phyloP scores from a whole-genome alignment of 257 asterid genomes.

The Nicotiana paniculata region DNA sequence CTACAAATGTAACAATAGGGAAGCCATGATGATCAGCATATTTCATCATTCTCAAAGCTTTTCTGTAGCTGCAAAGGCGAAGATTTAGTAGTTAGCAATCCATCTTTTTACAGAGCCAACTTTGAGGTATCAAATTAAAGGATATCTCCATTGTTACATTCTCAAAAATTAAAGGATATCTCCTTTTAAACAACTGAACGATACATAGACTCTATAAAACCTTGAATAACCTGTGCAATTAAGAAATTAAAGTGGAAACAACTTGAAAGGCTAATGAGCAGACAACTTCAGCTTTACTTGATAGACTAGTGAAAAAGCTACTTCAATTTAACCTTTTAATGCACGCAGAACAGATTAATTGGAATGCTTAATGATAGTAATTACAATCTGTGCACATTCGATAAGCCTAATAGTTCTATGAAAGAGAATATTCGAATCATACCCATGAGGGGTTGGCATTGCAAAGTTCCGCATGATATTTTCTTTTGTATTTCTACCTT shows the following conservation, averaged over 20 bases:
- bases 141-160: background rate
- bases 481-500: constrained; percentile 85
- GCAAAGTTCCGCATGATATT: constrained; percentile 84
- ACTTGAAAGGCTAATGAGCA: background rate
- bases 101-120: background rate
- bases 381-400: background rate
- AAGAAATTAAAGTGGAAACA: background rate
- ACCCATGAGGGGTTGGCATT: constrained; percentile 99
- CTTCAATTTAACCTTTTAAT: background rate
- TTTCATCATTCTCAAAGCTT: constrained; percentile 81
- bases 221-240: background rate
- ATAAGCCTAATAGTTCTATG: background rate
- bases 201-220: background rate
- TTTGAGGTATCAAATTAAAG: background rate
- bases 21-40: constrained; percentile 94
- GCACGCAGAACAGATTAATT: background rate
- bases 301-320: background rate
- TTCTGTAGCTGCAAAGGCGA: constrained; percentile 56
- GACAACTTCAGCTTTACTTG: background rate
- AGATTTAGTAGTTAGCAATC: background rate
- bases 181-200: background rate
- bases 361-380: background rate
- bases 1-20: constrained; percentile 80
- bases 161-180: background rate
- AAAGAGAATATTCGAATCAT: constrained; percentile 13